These are phyloP conservation scores for Astragalus membranaceus DNA, from an alignment of 306 rosid species.

Conservation along the genomic window DNA sequence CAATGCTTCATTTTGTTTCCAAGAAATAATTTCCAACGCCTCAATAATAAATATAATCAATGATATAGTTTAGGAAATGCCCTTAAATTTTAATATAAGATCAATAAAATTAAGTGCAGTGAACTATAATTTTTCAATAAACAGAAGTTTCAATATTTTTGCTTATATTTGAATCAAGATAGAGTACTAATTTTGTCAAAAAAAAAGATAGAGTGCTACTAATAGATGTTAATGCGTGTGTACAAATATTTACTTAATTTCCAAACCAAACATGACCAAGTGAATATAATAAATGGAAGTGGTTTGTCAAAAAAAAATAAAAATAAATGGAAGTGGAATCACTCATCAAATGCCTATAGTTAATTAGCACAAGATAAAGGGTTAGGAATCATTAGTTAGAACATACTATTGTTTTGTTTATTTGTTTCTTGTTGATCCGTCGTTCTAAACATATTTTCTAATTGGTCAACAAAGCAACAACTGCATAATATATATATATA, in stretches of 20 bases:
- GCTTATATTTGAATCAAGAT: too few species aligned
- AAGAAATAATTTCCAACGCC: too few species aligned
- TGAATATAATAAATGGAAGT: background rate
- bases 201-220: too few species aligned
- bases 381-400: slow-evolving; percentile 10
- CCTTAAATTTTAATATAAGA: too few species aligned
- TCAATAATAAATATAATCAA: too few species aligned
- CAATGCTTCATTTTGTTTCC: too few species aligned
- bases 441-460: background rate
- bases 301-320: too few species aligned
- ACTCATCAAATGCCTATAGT: background rate
- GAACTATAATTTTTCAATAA: too few species aligned
- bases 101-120: too few species aligned
- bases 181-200: too few species aligned
- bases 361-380: background rate
- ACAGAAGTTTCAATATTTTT: too few species aligned
- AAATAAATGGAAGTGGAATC: background rate
- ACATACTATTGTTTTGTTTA: background rate
- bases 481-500: background rate
- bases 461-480: slow-evolving; percentile 11
- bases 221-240: background rate
- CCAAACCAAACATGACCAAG: background rate
- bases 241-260: background rate
- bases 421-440: slow-evolving; percentile 2
- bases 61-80: too few species aligned